A percentile compares a stretch with the other conserved stretches of the same genome.
Evolutionary conservation across 257 asterid species (phyloP).

Genomic region (Craterostigma plantagineum): DNA sequence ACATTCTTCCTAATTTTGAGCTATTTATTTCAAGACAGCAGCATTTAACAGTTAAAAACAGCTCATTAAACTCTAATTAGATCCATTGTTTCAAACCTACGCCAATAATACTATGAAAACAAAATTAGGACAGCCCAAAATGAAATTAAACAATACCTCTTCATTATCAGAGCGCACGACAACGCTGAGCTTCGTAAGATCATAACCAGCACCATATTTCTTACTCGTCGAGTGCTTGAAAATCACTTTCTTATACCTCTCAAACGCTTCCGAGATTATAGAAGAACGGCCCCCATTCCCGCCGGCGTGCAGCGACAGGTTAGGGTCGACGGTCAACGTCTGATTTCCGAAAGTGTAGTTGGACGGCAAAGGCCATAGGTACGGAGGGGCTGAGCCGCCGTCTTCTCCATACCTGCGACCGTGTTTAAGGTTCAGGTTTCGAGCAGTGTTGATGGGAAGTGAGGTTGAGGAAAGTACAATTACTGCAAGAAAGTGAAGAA

Average conservation of each 20-base stretch:
- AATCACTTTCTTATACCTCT: conserved; percentile 42
- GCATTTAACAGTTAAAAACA: background rate
- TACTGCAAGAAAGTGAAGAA: too few species aligned
- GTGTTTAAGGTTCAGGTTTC: too few species aligned
- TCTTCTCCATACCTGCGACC: too few species aligned
- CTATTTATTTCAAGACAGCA: too few species aligned
- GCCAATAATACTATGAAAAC: too few species aligned
- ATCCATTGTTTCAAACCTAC: too few species aligned
- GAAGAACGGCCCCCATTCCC: conserved; percentile 38
- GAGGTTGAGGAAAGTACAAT: too few species aligned
- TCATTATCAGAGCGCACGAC: conserved; percentile 42
- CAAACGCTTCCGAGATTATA: conserved; percentile 44
- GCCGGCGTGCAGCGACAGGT: conserved; percentile 26
- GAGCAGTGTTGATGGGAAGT: too few species aligned
- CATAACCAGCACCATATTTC: conserved; percentile 20
- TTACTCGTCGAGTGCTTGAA: conserved; percentile 21
- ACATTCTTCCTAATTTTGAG: too few species aligned
- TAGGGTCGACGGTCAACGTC: conserved; percentile 68
- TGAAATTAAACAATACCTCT: conserved; percentile 26
- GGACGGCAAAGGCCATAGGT: conserved; percentile 73
- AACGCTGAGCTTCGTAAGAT: conserved; percentile 30
- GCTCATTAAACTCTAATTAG: background rate
- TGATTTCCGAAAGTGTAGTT: conserved; percentile 56
- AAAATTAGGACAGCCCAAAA: background rate
- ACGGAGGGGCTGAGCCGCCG: conserved; percentile 16